These are phyloP conservation scores for Croton laevigatus DNA, from an alignment of 441 rosid species.

Conservation along the genomic window DNA sequence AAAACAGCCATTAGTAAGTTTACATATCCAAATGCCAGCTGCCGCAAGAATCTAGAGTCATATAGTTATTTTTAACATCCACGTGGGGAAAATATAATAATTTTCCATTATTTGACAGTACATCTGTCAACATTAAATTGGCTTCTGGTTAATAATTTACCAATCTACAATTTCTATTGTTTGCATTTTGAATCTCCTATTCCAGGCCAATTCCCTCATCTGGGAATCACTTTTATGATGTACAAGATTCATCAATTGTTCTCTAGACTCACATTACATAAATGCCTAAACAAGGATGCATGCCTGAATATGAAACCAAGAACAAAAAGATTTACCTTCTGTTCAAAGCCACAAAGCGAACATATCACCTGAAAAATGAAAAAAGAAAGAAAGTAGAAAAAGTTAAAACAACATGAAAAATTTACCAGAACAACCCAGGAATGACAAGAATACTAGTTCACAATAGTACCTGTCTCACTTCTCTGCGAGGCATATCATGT, in stretches of 20 bases:
- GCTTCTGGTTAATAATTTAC: background rate
- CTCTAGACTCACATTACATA: background rate
- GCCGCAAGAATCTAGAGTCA: background rate
- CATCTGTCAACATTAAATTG: background rate
- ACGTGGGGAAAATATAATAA: background rate
- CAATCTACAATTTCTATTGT: background rate
- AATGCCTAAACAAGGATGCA: background rate
- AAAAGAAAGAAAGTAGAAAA: background rate
- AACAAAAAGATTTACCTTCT: constrained; percentile 48
- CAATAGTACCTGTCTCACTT: constrained; percentile 49
- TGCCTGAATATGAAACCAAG: background rate
- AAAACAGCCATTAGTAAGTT: constrained; percentile 14
- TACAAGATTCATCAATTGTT: background rate
- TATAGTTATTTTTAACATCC: background rate
- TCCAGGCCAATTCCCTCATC: background rate
- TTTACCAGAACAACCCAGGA: background rate
- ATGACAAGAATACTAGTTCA: background rate
- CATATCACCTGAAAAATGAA: constrained; percentile 62
- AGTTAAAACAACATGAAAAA: background rate
- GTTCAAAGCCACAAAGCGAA: constrained; percentile 80
- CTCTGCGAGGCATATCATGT: constrained; percentile 82
- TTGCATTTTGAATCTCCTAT: background rate
- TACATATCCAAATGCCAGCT: background rate
- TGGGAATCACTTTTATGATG: background rate
- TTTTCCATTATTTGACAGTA: background rate